Percentiles rank a stretch among this genome's conserved stretches.
phyloP scores from a whole-genome alignment of 306 rosid species.

The Sindora glabra region DNA sequence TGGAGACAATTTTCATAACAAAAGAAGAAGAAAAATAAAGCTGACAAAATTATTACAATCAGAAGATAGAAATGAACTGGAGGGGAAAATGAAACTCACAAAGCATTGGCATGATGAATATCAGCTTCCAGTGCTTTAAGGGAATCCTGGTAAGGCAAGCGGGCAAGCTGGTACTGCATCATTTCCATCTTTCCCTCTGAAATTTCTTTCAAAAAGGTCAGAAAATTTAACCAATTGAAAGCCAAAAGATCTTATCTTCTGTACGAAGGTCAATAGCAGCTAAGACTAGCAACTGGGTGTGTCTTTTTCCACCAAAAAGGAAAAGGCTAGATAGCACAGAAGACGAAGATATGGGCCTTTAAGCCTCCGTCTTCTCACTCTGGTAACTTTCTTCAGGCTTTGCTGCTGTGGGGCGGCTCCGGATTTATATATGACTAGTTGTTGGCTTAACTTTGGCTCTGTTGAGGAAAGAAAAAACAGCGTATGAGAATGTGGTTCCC shows the following conservation, averaged over 20 bases:
- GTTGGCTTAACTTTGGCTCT: slow-evolving; percentile 17
- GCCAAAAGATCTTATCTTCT: background rate
- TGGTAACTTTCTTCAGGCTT: background rate
- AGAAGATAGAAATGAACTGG: too few relatives aligned
- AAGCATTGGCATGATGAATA: slow-evolving; percentile 83
- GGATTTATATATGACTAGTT: background rate
- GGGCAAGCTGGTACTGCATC: slow-evolving; percentile 62
- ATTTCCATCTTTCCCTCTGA: slow-evolving; percentile 41
- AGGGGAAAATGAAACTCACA: slow-evolving; percentile 39
- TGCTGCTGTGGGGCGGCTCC: background rate
- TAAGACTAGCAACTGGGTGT: background rate
- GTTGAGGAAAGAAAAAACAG: slow-evolving; percentile 26
- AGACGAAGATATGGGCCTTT: background rate
- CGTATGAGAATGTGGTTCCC: slow-evolving; percentile 17
- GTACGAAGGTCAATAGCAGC: background rate
- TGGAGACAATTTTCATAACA: too few relatives aligned
- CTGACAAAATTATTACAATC: too few relatives aligned
- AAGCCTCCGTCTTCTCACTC: too few relatives aligned
- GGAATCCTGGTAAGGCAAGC: slow-evolving; percentile 70
- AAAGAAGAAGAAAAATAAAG: too few relatives aligned
- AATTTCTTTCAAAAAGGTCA: too few relatives aligned
- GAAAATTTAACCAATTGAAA: too few relatives aligned
- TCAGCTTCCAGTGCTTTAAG: slow-evolving; percentile 78
- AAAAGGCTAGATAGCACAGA: background rate
- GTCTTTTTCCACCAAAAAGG: too few relatives aligned